Evolutionary conservation across 306 rosid genomes (phyloP).

Genomic region (Sesbania bispinosa): DNA sequence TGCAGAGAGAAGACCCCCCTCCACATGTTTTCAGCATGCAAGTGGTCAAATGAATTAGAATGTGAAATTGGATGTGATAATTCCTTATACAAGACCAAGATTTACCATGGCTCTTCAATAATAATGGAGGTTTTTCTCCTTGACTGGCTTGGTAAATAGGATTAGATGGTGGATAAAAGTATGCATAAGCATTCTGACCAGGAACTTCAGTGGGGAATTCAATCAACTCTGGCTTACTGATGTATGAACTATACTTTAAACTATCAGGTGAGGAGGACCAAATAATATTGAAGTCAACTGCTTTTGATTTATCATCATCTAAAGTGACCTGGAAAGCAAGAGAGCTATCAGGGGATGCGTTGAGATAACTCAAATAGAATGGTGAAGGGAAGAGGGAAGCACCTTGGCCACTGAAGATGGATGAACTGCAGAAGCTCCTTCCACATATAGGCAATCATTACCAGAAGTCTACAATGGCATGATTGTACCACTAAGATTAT

Average conservation of each 20-base stretch:
- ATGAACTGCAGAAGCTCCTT: conserved; percentile 75
- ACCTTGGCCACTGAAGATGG: conserved; percentile 90
- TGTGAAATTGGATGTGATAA: no score
- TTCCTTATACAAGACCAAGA: conserved; percentile 1
- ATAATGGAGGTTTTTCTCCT: conserved; percentile 83
- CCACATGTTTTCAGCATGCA: neutral
- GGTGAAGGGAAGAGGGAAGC: neutral
- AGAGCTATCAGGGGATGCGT: neutral
- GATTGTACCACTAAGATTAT: conserved; percentile 16
- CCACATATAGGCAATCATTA: conserved; percentile 58
- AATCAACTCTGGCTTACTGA: conserved; percentile 77
- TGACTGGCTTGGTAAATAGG: conserved; percentile 54
- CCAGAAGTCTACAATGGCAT: conserved; percentile 65
- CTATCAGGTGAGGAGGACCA: conserved; percentile 94
- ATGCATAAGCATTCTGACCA: conserved; percentile 89
- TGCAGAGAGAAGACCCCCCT: neutral
- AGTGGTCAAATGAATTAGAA: conserved; percentile 1
- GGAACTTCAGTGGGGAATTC: conserved; percentile 94
- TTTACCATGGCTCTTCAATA: conserved; percentile 87
- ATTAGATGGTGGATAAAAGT: conserved; percentile 81
- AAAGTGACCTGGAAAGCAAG: conserved; percentile 58
- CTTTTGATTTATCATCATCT: conserved; percentile 51
- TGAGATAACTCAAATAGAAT: neutral
- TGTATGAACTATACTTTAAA: conserved; percentile 58
- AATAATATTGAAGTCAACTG: conserved; percentile 53